Evolutionary conservation across 306 rosid species (phyloP).

Genomic region (Cucurbita argyrosperma): DNA sequence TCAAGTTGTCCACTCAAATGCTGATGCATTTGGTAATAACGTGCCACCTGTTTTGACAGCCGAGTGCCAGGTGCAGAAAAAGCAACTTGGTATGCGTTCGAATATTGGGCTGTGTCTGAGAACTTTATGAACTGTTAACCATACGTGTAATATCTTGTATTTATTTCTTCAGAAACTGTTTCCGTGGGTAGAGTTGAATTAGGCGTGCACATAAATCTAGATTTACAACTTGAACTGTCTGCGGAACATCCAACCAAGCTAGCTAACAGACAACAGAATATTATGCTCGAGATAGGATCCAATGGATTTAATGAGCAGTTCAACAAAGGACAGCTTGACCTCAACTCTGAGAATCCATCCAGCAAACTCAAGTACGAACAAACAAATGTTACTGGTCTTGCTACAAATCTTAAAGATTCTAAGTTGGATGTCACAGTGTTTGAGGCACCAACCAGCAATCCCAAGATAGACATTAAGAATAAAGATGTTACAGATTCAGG

Average conservation of each 20-base stretch:
- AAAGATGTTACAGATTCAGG: slow-evolving; percentile 24
- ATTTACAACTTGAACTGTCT: slow-evolving; percentile 19
- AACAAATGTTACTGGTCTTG: slow-evolving; percentile 28
- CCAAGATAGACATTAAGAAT: slow-evolving; percentile 23
- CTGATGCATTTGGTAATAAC: slow-evolving; percentile 30
- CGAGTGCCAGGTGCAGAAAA: slow-evolving; percentile 30
- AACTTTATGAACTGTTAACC: not conserved
- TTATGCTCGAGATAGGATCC: slow-evolving; percentile 24
- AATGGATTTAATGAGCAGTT: slow-evolving; percentile 36
- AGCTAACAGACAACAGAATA: slow-evolving; percentile 28
- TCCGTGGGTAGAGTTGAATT: slow-evolving; percentile 23
- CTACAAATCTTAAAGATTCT: slow-evolving; percentile 23
- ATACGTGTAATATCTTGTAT: not conserved
- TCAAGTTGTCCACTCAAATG: slow-evolving; percentile 57
- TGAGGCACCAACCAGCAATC: slow-evolving; percentile 29
- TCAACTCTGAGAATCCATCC: slow-evolving; percentile 32
- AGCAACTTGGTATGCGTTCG: slow-evolving; percentile 34
- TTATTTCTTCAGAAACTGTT: slow-evolving; percentile 18
- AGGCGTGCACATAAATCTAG: slow-evolving; percentile 18
- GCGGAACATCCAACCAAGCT: slow-evolving; percentile 30
- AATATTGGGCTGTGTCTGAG: slow-evolving; percentile 4
- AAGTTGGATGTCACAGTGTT: slow-evolving; percentile 33
- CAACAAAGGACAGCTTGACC: slow-evolving; percentile 30
- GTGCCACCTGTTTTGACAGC: slow-evolving; percentile 25
- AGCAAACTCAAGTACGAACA: slow-evolving; percentile 34